Conservation (phyloP, 2,329 filamentous ascomycete species). For the Nothophaeocryptopus gaeumannii region DNA sequence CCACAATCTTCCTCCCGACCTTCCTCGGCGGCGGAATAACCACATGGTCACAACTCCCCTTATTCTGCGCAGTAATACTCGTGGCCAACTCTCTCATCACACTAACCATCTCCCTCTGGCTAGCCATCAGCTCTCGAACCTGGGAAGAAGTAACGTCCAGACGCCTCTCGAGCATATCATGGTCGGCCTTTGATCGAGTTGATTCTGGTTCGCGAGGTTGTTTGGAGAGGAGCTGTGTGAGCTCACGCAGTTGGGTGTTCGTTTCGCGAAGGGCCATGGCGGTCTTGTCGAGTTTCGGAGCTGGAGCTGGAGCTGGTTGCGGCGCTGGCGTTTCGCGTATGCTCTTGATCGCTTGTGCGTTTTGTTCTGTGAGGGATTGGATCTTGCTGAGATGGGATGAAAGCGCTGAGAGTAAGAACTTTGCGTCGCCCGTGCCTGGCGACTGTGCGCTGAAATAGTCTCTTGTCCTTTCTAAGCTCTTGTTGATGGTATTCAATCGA, state of each 20-base stretch:
- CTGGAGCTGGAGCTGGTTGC: conserved; percentile 1
- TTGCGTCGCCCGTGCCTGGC: conserved; percentile 23
- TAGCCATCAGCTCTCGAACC: conserved; percentile 27
- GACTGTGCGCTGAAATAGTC: conserved; percentile 3
- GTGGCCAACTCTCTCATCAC: conserved; percentile 25
- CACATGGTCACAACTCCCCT: conserved; percentile 27
- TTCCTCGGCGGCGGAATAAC: conserved; percentile 34
- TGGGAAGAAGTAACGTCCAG: conserved; percentile 27
- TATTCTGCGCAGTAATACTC: conserved; percentile 23
- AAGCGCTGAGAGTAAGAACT: conserved; percentile 29
- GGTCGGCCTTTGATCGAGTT: conserved; percentile 1
- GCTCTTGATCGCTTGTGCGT: conserved; percentile 24
- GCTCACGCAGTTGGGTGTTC: conserved; percentile 1
- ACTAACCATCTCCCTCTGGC: conserved; percentile 29
- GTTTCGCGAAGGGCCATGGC: conserved; percentile 11
- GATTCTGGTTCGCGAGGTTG: background rate
- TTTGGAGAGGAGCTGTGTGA: background rate
- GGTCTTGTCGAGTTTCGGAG: conserved; percentile 4
- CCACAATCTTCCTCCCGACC: conserved; percentile 31
- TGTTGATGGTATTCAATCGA: conserved; percentile 24
- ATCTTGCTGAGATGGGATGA: conserved; percentile 31
- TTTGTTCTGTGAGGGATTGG: conserved; percentile 31
- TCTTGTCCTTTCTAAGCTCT: conserved; percentile 19
- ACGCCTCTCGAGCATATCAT: conserved; percentile 13
- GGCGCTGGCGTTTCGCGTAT: conserved; percentile 17